Evolutionary conservation across 2,329 filamentous ascomycete genomes (phyloP), one percentile per base, ranked within the genome.

Genomic region (Graphilbum fragrans): DNA sequence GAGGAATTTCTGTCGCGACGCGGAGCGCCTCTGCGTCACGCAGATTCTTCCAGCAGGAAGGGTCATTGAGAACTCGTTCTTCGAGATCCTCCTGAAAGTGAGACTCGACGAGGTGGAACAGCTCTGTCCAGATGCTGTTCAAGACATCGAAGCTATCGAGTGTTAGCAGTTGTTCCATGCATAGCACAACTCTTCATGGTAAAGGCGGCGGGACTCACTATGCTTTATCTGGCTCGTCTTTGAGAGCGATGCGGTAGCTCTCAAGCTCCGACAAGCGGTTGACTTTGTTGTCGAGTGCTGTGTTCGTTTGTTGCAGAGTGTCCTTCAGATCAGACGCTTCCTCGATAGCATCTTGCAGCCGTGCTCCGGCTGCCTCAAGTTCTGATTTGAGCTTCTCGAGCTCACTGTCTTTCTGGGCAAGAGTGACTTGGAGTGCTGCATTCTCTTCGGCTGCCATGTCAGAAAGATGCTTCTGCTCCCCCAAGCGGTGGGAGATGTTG

Each of bases 71-170:
- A 29, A 55, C 54, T 4, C 42, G 25, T 7, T 54, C 50, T 32
- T 56, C 54, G n/a, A 59, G 53, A 45, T 58, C 55, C 16, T 53
- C 52, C 21, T 52, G 51, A 51, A 59, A 58, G 33, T 54, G 55
- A 10, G 42, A 42, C 35, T 58, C 55, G 43, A 58, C 55, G 0
- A 59, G 50, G 21, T 52, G 48, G 20, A 58, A 53, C 35, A 58
- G 52, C 22, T 49, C 51, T 22, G 55, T 56, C 57, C 57, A 59
- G 46, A 59, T 58, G 20, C 51, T 58, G 47, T 59, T 56, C 23
- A 59, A 52, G 22, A 57, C 52, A 5, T 49, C 49, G 38, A 59
- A 55, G 39, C 54, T 56, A 25, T 27, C 18, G 27, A n/a, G 22
- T n/a, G 18, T 32, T 35, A 35, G 34, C 7, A 11, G 25, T 29